phyloP scores from a whole-genome alignment of 192 early-diverging fungal genomes.

The Coemansia sp. region DNA sequence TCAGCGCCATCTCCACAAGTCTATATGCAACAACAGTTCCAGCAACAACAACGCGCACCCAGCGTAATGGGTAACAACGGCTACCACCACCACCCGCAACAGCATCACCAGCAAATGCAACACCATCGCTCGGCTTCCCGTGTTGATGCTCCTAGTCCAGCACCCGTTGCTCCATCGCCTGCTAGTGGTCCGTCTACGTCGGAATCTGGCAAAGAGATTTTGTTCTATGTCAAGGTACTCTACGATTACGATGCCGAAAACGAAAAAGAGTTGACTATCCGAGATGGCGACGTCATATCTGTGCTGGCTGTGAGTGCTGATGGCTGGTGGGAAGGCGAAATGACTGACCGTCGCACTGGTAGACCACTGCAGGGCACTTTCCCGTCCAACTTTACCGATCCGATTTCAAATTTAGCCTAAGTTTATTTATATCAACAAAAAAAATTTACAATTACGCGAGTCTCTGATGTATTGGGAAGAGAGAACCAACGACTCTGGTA shows the following conservation, averaged over 20 bases:
- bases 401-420: conserved; percentile 31
- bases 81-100: neutral
- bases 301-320: conserved; percentile 48
- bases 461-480: neutral
- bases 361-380: conserved; percentile 44
- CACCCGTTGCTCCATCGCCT: neutral
- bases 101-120: neutral
- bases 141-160: conserved; percentile 4
- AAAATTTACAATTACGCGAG: too few species aligned
- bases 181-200: conserved; percentile 8
- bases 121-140: conserved; percentile 11
- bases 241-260: conserved; percentile 56
- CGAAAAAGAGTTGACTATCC: conserved; percentile 46
- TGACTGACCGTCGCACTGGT: conserved; percentile 43
- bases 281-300: conserved; percentile 50
- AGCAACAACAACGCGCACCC: conserved; percentile 21
- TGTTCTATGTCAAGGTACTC: conserved; percentile 54
- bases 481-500: too few species aligned
- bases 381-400: conserved; percentile 55
- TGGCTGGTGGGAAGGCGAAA: conserved; percentile 57
- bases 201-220: conserved; percentile 39
- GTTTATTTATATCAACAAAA: neutral
- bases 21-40: conserved; percentile 2
- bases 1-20: conserved; percentile 33
- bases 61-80: conserved; percentile 32